Conservation (phyloP, 2,329 filamentous ascomycete species). For the Chaetothyriales sp. region DNA sequence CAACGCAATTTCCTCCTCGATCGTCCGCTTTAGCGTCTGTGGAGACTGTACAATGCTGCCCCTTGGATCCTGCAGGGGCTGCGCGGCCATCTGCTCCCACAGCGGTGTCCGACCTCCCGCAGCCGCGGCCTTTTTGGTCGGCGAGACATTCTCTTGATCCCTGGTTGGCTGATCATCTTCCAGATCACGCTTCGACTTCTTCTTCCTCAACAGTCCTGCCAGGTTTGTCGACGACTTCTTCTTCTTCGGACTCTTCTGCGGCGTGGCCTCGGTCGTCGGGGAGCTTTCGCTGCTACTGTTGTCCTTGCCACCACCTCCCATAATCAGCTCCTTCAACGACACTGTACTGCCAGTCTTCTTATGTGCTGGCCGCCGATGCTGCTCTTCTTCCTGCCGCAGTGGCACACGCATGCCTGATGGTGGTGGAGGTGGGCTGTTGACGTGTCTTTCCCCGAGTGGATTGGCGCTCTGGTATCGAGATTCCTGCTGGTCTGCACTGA, state of each 20-base stretch:
- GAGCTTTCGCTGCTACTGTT: conserved; percentile 20
- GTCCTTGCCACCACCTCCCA: conserved; percentile 20
- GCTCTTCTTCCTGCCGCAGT: conserved; percentile 10
- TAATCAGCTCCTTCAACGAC: conserved; percentile 16
- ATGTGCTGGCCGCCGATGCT: conserved; percentile 8
- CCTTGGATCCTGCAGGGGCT: conserved; percentile 21
- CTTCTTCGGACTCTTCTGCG: conserved; percentile 45
- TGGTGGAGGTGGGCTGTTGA: conserved; percentile 17
- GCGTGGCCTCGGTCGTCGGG: conserved; percentile 21
- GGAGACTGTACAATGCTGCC: conserved; percentile 30
- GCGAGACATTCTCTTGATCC: conserved; percentile 59
- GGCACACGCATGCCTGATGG: conserved; percentile 8
- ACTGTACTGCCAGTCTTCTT: conserved; percentile 18
- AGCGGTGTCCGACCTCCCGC: conserved; percentile 47
- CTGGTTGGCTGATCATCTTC: conserved; percentile 39
- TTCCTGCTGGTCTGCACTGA: conserved; percentile 7
- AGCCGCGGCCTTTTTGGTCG: conserved; percentile 2
- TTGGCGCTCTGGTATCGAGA: conserved; percentile 2
- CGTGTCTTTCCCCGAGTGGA: conserved; percentile 17
- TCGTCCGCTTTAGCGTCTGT: conserved; percentile 28
- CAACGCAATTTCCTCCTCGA: conserved; percentile 40
- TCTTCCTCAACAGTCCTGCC: conserved; percentile 58
- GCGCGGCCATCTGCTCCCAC: conserved; percentile 57
- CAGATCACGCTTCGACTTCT: conserved; percentile 57
- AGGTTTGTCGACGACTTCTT: conserved; percentile 72